Percentiles rank a stretch among this genome's conserved stretches.
Evolutionary conservation across 768 basidiomycete species (phyloP).

Genomic region (Lactarius psammicola): DNA sequence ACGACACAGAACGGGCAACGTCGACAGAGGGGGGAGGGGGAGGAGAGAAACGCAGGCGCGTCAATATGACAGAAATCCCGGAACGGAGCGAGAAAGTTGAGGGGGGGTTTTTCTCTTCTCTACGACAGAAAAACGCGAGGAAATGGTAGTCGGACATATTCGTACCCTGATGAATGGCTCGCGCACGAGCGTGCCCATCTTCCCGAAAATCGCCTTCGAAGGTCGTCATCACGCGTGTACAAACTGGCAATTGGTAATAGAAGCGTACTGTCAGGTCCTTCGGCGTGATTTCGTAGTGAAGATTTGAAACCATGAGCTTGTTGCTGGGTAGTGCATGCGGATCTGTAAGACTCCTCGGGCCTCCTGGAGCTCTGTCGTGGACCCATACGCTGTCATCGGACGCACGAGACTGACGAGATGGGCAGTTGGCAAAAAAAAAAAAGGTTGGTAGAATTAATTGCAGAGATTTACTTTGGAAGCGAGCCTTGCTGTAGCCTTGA

Average conservation of each 20-base stretch:
- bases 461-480: constrained; percentile 5
- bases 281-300: constrained; percentile 90
- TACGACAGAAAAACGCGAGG: constrained; percentile 53
- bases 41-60: constrained; percentile 21
- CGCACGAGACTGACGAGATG: constrained; percentile 20
- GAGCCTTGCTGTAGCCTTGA: constrained; percentile 9
- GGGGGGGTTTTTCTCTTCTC: constrained; percentile 50
- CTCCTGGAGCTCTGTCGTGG: constrained; percentile 23
- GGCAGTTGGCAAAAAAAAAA: constrained; percentile 8
- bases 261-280: constrained; percentile 79
- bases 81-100: constrained; percentile 42
- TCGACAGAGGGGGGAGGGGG: background rate
- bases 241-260: constrained; percentile 15
- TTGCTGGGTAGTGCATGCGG: constrained; percentile 7
- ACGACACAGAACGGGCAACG: constrained; percentile 36
- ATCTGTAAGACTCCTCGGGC: background rate
- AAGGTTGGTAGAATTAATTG: background rate
- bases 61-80: constrained; percentile 24
- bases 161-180: constrained; percentile 96
- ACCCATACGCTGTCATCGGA: constrained; percentile 21
- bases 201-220: constrained; percentile 80
- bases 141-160: constrained; percentile 44
- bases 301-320: constrained; percentile 73
- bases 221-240: background rate
- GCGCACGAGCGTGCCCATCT: constrained; percentile 88